Evolutionary conservation across 768 basidiomycete genomes (phyloP), one percentile per base, ranked within the genome.

Genomic region (Tylopilus intermedius): DNA sequence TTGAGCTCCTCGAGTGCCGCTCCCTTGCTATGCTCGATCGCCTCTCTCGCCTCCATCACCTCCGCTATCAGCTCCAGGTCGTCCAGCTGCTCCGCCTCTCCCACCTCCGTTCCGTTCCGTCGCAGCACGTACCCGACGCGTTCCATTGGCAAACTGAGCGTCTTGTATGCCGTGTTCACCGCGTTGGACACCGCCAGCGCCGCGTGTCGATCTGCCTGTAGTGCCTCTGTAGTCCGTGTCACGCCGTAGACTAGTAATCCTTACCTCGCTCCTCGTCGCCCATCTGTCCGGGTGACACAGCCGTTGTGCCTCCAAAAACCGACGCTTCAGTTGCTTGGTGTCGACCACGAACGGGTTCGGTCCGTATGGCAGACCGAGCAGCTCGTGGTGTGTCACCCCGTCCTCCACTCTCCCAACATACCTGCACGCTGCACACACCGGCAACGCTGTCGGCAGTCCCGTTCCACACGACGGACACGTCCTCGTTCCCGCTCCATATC

Each of bases 241-340:
- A 30, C 26, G 32, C 21, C n/a, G 14, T 42, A 51, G 45, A 18
- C 42, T 49, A 55, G 30, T 32, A n/a, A 54, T 43, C 53, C 69
- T 49, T 57, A 87, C 88, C 54, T 78, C 68, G 51, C 82, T 82
- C 62, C 80, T 77, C 29, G 81, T 78, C 32, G 83, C 78, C 86
- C 89, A 95, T 11, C 83, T 76, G 66, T 97, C 94, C 0, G 94
- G 94, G 72, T 97, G 94, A 47, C 90, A 83, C 21, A 81, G 72
- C 21, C 82, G 76, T 64, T 95, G 94, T 3, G 87, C 80, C 43
- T 78, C 72, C 32, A 87, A 73, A 66, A 91, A 94, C 27, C 78
- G 76, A 33, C 73, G 71, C 66, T 82, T 85, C 53, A 96, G 71
- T 18, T 76, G 71, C 1, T 69, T 61, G 14, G 77, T 61, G 63